These are phyloP conservation scores for Paramecium sonneborni DNA, from an alignment of 73 alveolate genomes.

Conservation along the genomic window DNA sequence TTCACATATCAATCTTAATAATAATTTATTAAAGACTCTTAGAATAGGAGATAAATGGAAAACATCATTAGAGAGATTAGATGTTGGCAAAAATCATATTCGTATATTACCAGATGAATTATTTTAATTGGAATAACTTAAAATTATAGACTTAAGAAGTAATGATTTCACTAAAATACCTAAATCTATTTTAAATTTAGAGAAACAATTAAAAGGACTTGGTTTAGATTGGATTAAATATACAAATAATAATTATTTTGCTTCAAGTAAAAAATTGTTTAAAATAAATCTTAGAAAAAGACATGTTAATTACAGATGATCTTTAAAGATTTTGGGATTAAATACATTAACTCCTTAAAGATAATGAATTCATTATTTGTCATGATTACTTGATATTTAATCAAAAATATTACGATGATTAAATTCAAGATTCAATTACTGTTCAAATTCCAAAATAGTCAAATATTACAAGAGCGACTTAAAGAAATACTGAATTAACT, in stretches of 20 bases:
- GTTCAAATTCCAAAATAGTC: constrained; percentile 26
- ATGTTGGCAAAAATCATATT: constrained; percentile 53
- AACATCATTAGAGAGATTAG: not conserved
- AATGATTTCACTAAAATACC: constrained; percentile 39
- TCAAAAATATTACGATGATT: not conserved
- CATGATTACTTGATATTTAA: not conserved
- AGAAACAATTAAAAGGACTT: not conserved
- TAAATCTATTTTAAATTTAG: not conserved
- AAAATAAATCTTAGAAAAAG: not conserved
- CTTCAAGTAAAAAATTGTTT: not conserved
- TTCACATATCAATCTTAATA: not conserved
- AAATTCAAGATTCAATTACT: not conserved
- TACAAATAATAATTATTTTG: not conserved
- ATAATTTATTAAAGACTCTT: constrained; percentile 1
- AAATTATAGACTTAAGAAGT: constrained; percentile 16
- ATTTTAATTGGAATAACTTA: not conserved
- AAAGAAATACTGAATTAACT: constrained; percentile 11
- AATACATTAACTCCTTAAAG: not conserved
- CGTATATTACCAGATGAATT: constrained; percentile 28
- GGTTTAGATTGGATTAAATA: constrained; percentile 55
- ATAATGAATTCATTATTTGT: not conserved
- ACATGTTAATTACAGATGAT: constrained; percentile 11
- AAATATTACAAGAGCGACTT: not conserved
- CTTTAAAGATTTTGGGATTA: constrained; percentile 19
- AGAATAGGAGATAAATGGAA: not conserved